A percentile compares a stretch with the other conserved stretches of the same genome.
Evolutionary conservation across 441 rosid species (phyloP).

Genomic region (Mallotus japonicus): DNA sequence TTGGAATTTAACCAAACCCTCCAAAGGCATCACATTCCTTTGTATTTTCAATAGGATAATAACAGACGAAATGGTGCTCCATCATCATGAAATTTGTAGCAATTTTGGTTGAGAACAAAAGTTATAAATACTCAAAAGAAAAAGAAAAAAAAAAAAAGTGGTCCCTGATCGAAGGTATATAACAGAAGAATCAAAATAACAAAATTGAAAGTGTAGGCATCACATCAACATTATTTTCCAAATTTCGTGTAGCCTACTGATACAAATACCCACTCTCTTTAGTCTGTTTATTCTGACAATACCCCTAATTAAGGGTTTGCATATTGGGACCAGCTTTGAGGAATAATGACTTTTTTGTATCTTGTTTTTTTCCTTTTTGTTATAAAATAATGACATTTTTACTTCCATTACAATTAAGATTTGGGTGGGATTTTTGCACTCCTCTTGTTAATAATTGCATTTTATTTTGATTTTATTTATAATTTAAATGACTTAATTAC

Average conservation of each 20-base stretch:
- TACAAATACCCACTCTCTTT: neutral
- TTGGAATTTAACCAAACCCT: constrained; percentile 13
- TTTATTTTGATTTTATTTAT: too few species aligned
- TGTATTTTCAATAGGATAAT: neutral
- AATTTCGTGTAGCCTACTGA: constrained; percentile 2
- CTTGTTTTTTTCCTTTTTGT: too few species aligned
- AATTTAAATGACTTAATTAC: too few species aligned
- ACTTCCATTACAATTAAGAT: too few species aligned
- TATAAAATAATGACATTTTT: too few species aligned
- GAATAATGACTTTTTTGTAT: neutral
- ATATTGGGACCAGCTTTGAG: constrained; percentile 34
- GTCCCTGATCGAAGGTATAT: constrained; percentile 28
- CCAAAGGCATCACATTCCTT: constrained; percentile 13
- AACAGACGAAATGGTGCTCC: neutral
- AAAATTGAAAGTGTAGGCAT: constrained; percentile 19
- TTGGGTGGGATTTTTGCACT: too few species aligned
- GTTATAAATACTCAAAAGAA: constrained; percentile 17
- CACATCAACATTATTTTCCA: constrained; percentile 30
- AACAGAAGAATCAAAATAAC: neutral
- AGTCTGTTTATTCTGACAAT: constrained; percentile 24
- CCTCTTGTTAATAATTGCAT: too few species aligned
- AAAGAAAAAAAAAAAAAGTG: constrained; percentile 8
- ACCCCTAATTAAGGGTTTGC: constrained; percentile 16
- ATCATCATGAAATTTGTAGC: constrained; percentile 15
- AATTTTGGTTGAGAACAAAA: constrained; percentile 30